These are phyloP conservation scores for Nannochloropsis limnetica DNA, from an alignment of 352 stramenopile species.

Conservation along the genomic window DNA sequence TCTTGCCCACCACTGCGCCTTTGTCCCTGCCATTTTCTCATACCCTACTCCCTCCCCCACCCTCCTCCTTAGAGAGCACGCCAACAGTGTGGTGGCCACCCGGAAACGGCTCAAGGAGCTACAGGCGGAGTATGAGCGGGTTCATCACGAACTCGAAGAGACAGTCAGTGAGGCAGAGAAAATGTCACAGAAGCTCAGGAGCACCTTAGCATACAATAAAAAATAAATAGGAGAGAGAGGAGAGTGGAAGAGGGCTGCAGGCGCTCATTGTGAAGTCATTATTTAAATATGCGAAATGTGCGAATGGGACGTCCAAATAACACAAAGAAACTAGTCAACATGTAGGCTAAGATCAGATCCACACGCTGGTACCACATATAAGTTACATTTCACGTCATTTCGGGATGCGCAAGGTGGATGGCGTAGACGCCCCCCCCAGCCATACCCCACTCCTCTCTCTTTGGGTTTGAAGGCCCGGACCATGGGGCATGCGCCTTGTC, in stretches of 20 bases:
- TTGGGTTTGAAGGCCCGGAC: neutral
- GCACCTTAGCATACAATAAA: neutral
- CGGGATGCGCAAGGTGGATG: neutral
- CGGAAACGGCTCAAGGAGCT: neutral
- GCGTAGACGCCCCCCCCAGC: too few relatives aligned
- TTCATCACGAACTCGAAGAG: neutral
- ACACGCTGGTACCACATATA: neutral
- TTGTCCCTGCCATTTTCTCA: neutral
- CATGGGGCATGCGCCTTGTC: neutral
- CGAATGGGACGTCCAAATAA: neutral
- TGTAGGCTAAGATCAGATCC: neutral
- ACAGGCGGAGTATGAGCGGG: slow-evolving; percentile 4
- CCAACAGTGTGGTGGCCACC: neutral
- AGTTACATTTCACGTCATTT: neutral
- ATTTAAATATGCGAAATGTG: neutral
- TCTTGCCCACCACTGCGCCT: neutral
- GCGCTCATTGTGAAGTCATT: neutral
- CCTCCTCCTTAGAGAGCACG: neutral
- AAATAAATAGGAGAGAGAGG: neutral
- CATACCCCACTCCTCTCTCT: neutral
- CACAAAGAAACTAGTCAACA: neutral
- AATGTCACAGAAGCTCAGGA: neutral
- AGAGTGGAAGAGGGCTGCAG: neutral
- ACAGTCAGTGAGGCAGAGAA: neutral
- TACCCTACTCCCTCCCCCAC: neutral